Evolutionary conservation across 2,329 filamentous ascomycete species (phyloP).

Genomic region (Venturia pyrina): DNA sequence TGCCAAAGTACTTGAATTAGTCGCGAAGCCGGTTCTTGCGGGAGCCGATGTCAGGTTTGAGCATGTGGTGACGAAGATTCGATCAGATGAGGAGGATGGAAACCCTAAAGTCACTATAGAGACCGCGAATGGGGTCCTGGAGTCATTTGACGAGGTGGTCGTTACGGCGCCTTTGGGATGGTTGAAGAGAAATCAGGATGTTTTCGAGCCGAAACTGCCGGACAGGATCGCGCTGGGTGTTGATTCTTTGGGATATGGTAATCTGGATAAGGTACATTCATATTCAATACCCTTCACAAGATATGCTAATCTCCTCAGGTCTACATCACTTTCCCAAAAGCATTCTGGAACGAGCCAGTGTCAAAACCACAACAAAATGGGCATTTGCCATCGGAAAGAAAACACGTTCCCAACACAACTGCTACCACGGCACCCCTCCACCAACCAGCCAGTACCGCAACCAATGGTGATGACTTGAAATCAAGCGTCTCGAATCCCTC

Average conservation of each 20-base stretch:
- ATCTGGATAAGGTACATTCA: conserved; percentile 50
- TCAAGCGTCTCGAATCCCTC: neutral
- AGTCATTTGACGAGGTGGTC: conserved; percentile 58
- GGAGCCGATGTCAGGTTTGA: conserved; percentile 45
- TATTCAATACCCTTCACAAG: conserved; percentile 18
- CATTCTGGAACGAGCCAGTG: conserved; percentile 55
- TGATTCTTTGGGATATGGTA: conserved; percentile 56
- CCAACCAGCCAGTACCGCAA: neutral
- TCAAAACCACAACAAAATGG: neutral
- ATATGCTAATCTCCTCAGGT: conserved; percentile 19
- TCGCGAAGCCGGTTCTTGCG: conserved; percentile 48
- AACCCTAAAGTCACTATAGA: conserved; percentile 21
- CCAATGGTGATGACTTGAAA: neutral
- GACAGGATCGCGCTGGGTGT: conserved; percentile 48
- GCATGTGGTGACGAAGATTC: conserved; percentile 36
- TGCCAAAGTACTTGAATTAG: conserved; percentile 45
- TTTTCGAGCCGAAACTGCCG: conserved; percentile 50
- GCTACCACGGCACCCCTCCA: conserved; percentile 7
- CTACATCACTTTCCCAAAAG: conserved; percentile 54
- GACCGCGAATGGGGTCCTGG: conserved; percentile 26
- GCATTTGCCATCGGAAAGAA: neutral
- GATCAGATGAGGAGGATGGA: conserved; percentile 16
- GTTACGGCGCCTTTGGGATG: conserved; percentile 60
- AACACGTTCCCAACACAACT: conserved; percentile 8
- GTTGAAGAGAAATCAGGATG: conserved; percentile 47